phyloP scores from a whole-genome alignment of 257 asterid genomes.

The Jaltomata sinuosa region DNA sequence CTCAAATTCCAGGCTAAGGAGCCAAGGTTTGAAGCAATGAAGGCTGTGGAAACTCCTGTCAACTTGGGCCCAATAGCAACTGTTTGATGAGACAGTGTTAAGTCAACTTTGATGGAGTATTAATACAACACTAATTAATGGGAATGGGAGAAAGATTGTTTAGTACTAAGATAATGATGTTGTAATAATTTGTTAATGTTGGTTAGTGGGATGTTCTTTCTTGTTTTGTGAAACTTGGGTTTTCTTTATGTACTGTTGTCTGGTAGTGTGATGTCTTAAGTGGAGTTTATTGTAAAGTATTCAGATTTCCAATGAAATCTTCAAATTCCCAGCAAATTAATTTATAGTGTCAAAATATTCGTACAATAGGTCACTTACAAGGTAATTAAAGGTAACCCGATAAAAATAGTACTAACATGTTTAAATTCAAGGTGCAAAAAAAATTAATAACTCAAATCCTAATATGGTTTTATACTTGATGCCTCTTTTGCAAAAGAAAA shows the following conservation, averaged over 20 bases:
- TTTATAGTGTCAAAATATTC: neutral
- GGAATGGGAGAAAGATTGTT: neutral
- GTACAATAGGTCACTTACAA: neutral
- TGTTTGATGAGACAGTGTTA: slow-evolving; percentile 29
- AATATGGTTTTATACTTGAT: neutral
- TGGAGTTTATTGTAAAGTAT: neutral
- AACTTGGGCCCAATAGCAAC: slow-evolving; percentile 41
- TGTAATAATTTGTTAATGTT: neutral
- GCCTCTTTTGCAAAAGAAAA: neutral
- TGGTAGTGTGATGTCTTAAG: neutral
- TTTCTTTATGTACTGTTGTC: neutral
- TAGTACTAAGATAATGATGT: neutral
- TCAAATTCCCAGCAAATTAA: neutral
- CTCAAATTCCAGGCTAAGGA: slow-evolving; percentile 71
- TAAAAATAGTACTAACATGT: neutral
- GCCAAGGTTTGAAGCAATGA: slow-evolving; percentile 74
- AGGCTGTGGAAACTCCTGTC: slow-evolving; percentile 25
- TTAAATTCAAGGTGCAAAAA: neutral
- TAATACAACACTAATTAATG: neutral
- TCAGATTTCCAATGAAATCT: neutral
- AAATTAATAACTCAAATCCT: neutral
- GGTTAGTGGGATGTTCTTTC: neutral
- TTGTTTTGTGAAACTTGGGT: neutral
- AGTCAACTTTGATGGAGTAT: neutral
- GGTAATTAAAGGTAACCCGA: neutral